These are phyloP conservation scores for Xerocomellus dryophilus DNA, from an alignment of 768 basidiomycete species.

Conservation along the genomic window DNA sequence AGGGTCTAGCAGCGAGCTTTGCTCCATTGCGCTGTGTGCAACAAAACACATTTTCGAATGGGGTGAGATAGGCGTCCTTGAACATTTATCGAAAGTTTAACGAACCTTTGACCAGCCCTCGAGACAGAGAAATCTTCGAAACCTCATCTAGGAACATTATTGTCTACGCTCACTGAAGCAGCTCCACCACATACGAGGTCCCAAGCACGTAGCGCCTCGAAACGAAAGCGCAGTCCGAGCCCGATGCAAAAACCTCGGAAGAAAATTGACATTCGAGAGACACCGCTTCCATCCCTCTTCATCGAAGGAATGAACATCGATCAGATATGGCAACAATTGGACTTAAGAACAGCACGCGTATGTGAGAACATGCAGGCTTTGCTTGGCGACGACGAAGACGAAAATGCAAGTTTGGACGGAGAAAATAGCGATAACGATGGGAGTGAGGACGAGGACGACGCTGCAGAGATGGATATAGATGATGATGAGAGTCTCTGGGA, in stretches of 20 bases:
- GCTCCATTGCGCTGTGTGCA: slow-evolving; percentile 59
- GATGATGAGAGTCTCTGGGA: slow-evolving; percentile 27
- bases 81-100: slow-evolving; percentile 1
- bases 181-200: slow-evolving; percentile 76
- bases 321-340: slow-evolving; percentile 93
- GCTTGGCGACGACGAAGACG: slow-evolving; percentile 45
- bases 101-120: slow-evolving; percentile 46
- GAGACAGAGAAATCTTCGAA: slow-evolving; percentile 63
- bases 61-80: slow-evolving; percentile 43
- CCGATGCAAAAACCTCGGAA: slow-evolving; percentile 33
- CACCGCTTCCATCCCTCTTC: slow-evolving; percentile 75
- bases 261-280: slow-evolving; percentile 43
- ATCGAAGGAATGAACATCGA: slow-evolving; percentile 77
- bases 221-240: slow-evolving; percentile 42
- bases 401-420: slow-evolving; percentile 17
- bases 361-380: slow-evolving; percentile 69
- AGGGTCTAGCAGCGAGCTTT: slow-evolving; percentile 51
- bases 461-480: slow-evolving; percentile 30
- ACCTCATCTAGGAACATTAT: slow-evolving; percentile 59
- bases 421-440: slow-evolving; percentile 20
- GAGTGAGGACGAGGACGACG: slow-evolving; percentile 32
- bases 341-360: slow-evolving; percentile 70
- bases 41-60: slow-evolving; percentile 74
- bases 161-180: slow-evolving; percentile 64
- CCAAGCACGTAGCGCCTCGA: slow-evolving; percentile 42